Evolutionary conservation across 2,329 filamentous ascomycete genomes (phyloP).

Genomic region (Fusarium sp.): DNA sequence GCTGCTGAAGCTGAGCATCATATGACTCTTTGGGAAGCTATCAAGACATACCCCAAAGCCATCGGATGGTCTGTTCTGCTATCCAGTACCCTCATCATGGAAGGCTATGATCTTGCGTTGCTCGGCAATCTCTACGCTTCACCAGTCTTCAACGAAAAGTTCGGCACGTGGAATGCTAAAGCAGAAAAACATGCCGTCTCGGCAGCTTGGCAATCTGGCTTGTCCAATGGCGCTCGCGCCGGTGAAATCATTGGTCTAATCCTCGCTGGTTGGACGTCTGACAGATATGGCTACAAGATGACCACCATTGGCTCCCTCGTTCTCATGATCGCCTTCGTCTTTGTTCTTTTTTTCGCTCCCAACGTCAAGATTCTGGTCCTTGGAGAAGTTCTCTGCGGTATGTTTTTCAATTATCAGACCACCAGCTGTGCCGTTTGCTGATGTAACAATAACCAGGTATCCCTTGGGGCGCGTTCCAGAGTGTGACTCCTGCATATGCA

Average conservation of each 20-base stretch:
- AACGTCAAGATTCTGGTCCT: constrained; percentile 61
- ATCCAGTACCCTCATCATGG: constrained; percentile 63
- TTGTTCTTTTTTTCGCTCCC: constrained; percentile 66
- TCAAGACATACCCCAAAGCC: constrained; percentile 61
- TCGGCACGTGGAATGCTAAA: constrained; percentile 54
- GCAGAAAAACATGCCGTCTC: constrained; percentile 61
- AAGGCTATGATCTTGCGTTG: constrained; percentile 65
- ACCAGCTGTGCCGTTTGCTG: constrained; percentile 8
- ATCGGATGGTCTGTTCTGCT: constrained; percentile 63
- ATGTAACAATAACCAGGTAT: constrained; percentile 56
- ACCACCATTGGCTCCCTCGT: constrained; percentile 63
- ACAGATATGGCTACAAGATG: constrained; percentile 64
- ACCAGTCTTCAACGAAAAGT: constrained; percentile 60
- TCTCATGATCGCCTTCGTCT: constrained; percentile 64
- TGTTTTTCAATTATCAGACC: constrained; percentile 10
- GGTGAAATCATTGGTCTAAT: constrained; percentile 69
- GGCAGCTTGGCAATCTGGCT: constrained; percentile 68
- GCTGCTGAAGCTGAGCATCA: constrained; percentile 58
- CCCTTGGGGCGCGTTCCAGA: constrained; percentile 67
- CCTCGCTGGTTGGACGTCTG: constrained; percentile 65
- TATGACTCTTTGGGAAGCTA: constrained; percentile 57
- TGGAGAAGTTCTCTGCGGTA: constrained; percentile 62
- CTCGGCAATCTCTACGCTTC: constrained; percentile 65
- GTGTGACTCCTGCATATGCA: constrained; percentile 65
- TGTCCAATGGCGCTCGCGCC: constrained; percentile 66